Evolutionary conservation across 2,329 filamentous ascomycete genomes (phyloP).

Genomic region (Diaporthe sp.): DNA sequence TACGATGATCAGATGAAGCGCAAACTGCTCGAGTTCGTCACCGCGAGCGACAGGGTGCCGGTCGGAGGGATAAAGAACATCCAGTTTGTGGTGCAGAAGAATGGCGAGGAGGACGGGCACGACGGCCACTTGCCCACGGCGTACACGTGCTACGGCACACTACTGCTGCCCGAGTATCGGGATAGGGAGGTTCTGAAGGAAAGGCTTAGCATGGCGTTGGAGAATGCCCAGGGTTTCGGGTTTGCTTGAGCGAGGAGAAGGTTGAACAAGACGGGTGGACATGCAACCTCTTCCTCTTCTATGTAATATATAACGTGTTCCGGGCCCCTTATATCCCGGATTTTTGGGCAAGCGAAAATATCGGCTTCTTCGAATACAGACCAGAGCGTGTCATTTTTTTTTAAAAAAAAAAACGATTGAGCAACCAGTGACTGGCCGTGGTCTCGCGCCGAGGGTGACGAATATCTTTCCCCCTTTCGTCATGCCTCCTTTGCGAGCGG

Average conservation of each 20-base stretch:
- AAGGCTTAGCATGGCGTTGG: conserved; percentile 85
- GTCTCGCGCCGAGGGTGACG: background rate
- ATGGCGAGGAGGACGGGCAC: conserved; percentile 70
- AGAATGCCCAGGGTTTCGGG: conserved; percentile 91
- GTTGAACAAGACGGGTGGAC: background rate
- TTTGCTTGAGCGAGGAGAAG: conserved; percentile 60
- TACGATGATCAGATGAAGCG: conserved; percentile 78
- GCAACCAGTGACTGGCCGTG: background rate
- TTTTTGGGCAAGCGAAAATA: background rate
- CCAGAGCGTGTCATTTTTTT: background rate
- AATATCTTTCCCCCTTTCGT: background rate
- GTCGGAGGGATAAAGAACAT: conserved; percentile 86
- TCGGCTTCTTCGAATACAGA: background rate
- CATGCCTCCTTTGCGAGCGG: background rate
- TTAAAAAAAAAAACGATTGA: background rate
- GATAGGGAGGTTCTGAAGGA: conserved; percentile 75
- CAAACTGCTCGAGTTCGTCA: conserved; percentile 91
- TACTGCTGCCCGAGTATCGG: conserved; percentile 86
- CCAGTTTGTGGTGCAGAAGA: conserved; percentile 85
- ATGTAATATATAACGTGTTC: background rate
- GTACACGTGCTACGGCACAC: conserved; percentile 91
- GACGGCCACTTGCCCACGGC: conserved; percentile 79
- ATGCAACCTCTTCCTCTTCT: background rate
- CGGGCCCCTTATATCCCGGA: background rate
- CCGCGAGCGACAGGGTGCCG: conserved; percentile 89